Percentiles rank a stretch among this genome's conserved stretches.
Evolutionary conservation across 768 basidiomycete species (phyloP).

Genomic region (Pseudohyphozyma bogoriensis): DNA sequence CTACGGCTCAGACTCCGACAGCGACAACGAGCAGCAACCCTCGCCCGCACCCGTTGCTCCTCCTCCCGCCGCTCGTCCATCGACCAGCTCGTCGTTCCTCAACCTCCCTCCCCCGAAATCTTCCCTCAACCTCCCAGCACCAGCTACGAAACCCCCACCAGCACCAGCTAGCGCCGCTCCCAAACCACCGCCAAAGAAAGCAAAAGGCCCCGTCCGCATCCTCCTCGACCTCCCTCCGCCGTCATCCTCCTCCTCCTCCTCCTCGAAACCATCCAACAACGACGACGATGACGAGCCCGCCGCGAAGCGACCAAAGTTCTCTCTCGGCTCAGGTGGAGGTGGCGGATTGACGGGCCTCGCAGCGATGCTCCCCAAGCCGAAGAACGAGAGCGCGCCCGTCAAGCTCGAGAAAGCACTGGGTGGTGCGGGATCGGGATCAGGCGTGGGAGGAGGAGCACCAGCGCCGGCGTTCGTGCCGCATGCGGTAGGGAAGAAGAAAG

Average conservation of each 20-base stretch:
- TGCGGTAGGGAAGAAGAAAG: slow-evolving; percentile 25
- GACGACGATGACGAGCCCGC: slow-evolving; percentile 1
- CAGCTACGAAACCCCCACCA: not conserved
- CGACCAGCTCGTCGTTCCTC: slow-evolving; percentile 13
- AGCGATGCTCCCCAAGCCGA: slow-evolving; percentile 25
- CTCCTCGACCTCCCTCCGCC: slow-evolving; percentile 22
- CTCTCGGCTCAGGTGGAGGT: slow-evolving; percentile 4
- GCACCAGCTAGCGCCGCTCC: not conserved
- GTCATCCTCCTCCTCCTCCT: not conserved
- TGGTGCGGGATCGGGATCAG: not conserved
- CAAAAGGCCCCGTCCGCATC: slow-evolving; percentile 22
- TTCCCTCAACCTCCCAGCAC: not conserved
- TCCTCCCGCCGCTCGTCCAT: not conserved
- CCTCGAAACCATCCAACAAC: not conserved
- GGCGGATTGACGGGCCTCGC: slow-evolving; percentile 15
- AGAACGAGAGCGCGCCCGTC: slow-evolving; percentile 13
- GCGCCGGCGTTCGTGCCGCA: slow-evolving; percentile 20
- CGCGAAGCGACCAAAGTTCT: slow-evolving; percentile 17
- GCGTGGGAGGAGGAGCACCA: not conserved
- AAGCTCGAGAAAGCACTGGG: slow-evolving; percentile 3
- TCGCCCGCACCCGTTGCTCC: not conserved
- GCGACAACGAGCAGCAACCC: too few relatives aligned
- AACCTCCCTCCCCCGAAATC: slow-evolving; percentile 14
- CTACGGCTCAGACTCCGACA: not conserved
- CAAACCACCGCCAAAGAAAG: slow-evolving; percentile 6